Conservation (phyloP, 2,329 filamentous ascomycete genomes). For the Diaporthe amygdali region DNA sequence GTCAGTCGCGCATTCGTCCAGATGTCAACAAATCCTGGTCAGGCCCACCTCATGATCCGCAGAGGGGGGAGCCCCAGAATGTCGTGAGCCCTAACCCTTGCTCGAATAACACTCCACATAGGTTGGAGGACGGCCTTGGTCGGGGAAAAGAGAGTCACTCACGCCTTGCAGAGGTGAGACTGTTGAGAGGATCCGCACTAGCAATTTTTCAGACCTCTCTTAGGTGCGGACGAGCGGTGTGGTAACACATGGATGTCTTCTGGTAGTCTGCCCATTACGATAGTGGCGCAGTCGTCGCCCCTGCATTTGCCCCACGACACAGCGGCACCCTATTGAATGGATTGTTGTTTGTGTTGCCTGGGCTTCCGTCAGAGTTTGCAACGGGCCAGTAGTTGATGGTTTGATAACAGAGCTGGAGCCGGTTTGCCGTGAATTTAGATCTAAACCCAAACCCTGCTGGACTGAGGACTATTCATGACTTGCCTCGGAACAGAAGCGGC, state of each 20-base stretch:
- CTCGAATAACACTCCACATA: not conserved
- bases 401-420: not conserved
- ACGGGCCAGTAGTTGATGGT: not conserved
- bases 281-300: not conserved
- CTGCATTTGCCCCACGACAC: conserved; percentile 9
- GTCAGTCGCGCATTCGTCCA: conserved; percentile 18
- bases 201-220: not conserved
- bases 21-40: conserved; percentile 11
- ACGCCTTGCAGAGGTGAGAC: not conserved
- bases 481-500: too few species aligned
- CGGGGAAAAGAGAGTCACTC: not conserved
- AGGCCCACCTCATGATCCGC: conserved; percentile 11
- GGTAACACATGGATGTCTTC: conserved; percentile 2
- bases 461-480: too few species aligned
- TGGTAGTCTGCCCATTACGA: not conserved
- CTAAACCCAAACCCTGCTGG: not conserved
- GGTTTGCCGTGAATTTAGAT: not conserved
- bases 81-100: conserved; percentile 10
- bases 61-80: not conserved
- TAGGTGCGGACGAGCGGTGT: not conserved
- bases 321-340: not conserved
- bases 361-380: not conserved
- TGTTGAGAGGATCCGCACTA: not conserved
- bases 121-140: not conserved
- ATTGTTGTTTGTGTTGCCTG: not conserved